Conservation (phyloP, 305 asterid species). For the Plantago coronopus region DNA sequence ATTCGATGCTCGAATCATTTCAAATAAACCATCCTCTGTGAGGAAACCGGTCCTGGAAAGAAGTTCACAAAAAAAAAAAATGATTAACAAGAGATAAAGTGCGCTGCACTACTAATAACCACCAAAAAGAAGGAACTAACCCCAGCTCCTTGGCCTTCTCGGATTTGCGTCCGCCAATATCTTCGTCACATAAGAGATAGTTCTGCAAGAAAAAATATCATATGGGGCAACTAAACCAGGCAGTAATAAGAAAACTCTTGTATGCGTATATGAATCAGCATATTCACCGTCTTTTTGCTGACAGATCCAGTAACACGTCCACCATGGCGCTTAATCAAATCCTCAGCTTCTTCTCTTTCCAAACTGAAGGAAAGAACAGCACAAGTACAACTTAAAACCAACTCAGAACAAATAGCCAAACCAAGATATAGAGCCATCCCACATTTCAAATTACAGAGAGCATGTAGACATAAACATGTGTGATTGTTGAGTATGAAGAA, state of each 20-base stretch:
- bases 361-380: conserved; percentile 48
- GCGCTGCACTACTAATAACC: conserved; percentile 16
- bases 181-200: conserved; percentile 95
- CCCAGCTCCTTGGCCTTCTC: conserved; percentile 88
- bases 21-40: conserved; percentile 92
- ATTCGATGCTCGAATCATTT: conserved; percentile 70
- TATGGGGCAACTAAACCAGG: conserved; percentile 18
- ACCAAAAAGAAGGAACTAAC: conserved; percentile 38
- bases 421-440: conserved; percentile 8
- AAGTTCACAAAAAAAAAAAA: conserved; percentile 5
- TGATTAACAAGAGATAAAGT: conserved; percentile 11
- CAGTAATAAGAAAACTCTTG: conserved; percentile 19
- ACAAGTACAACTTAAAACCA: neutral
- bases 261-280: conserved; percentile 17
- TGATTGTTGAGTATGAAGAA: conserved; percentile 4
- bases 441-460: conserved; percentile 2
- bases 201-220: conserved; percentile 47
- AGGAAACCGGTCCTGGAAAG: conserved; percentile 66
- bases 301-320: conserved; percentile 98
- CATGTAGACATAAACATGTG: conserved; percentile 2
- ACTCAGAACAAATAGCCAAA: neutral
- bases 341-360: conserved; percentile 99
- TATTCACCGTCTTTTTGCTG: conserved; percentile 96
- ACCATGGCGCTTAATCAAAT: conserved; percentile 89
- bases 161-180: conserved; percentile 88